Percentiles rank a stretch among this genome's conserved stretches.
Evolutionary conservation across 2,329 filamentous ascomycete genomes (phyloP).

Genomic region (Claviceps quebecensis): DNA sequence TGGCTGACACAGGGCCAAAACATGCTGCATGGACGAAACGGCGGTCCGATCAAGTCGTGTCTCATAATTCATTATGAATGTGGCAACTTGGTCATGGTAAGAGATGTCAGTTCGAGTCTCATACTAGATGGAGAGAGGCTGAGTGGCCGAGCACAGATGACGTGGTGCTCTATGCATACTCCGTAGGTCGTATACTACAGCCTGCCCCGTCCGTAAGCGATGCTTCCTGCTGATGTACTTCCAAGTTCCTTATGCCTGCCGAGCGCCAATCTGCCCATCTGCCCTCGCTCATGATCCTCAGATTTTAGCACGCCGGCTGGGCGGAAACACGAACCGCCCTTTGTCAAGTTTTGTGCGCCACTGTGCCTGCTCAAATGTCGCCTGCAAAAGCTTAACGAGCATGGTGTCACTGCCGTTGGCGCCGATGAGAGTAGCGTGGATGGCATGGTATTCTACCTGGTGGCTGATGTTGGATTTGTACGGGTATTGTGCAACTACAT

Average conservation of each 20-base stretch:
- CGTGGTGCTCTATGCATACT: no score
- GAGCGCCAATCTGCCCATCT: neutral
- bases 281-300: neutral
- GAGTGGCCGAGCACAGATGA: no score
- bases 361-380: conserved; percentile 14
- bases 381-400: conserved; percentile 15
- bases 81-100: no score
- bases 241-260: neutral
- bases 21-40: no score
- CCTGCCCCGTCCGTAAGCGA: no score
- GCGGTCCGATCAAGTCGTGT: no score
- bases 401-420: conserved; percentile 13
- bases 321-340: conserved; percentile 18
- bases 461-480: conserved; percentile 18
- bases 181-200: no score
- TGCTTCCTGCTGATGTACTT: neutral
- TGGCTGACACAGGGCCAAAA: no score
- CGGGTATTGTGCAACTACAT: conserved; percentile 16
- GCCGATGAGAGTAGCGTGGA: conserved; percentile 19
- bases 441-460: conserved; percentile 15
- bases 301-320: conserved; percentile 1
- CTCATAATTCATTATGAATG: no score
- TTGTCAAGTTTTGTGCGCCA: conserved; percentile 16
- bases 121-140: no score
- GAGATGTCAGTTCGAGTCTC: no score